Percentiles rank a stretch among this genome's conserved stretches.
Evolutionary conservation across 2,329 filamentous ascomycete genomes (phyloP).

Genomic region (Clarireedia paspali): DNA sequence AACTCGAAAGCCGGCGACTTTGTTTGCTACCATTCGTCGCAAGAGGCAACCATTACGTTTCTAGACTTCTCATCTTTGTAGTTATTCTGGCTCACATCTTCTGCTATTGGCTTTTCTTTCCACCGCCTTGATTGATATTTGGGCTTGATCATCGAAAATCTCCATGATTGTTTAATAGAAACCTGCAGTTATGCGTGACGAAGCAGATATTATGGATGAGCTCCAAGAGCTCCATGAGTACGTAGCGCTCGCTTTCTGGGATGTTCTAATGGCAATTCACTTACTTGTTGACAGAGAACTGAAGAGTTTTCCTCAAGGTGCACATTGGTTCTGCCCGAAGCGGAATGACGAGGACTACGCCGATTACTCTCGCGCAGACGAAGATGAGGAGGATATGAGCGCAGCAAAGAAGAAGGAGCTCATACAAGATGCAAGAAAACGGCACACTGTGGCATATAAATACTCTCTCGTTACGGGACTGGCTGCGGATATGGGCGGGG

Average conservation of each 20-base stretch:
- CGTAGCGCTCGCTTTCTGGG: neutral
- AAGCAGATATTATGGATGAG: constrained; percentile 28
- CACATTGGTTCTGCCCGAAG: constrained; percentile 63
- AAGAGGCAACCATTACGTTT: too few species aligned
- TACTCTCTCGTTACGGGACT: constrained; percentile 64
- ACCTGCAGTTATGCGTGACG: constrained; percentile 18
- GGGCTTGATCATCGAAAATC: neutral
- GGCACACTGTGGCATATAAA: constrained; percentile 56
- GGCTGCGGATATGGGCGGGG: constrained; percentile 48
- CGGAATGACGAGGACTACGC: constrained; percentile 53
- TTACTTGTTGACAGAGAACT: constrained; percentile 19
- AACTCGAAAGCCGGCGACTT: too few species aligned
- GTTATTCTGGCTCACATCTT: too few species aligned
- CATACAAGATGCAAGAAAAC: constrained; percentile 46
- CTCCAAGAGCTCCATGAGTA: constrained; percentile 27
- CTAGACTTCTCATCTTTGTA: too few species aligned
- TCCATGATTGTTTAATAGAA: constrained; percentile 13
- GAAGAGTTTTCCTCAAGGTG: constrained; percentile 30
- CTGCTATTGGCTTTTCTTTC: too few species aligned
- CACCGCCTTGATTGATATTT: neutral
- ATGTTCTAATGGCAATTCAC: constrained; percentile 5
- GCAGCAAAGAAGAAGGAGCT: constrained; percentile 42
- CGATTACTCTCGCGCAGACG: constrained; percentile 51
- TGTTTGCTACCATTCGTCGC: too few species aligned
- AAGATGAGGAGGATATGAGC: constrained; percentile 40